Conservation (phyloP, 164 flowering plant genomes). For the Stephania japonica region DNA sequence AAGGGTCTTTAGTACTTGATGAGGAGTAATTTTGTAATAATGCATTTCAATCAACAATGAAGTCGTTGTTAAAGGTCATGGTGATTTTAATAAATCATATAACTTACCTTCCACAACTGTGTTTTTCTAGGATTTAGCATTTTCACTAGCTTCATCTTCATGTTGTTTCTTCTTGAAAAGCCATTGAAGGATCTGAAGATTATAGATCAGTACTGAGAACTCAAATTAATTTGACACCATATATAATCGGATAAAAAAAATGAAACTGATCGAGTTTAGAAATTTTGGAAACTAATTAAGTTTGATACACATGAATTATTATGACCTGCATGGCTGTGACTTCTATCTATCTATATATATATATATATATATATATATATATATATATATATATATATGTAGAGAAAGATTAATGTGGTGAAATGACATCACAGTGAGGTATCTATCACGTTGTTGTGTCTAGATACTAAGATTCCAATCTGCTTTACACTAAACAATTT, state of each 20-base stretch:
- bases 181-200: conserved; percentile 33
- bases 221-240: background rate
- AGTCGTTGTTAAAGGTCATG: background rate
- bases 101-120: conserved; percentile 18
- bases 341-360: too few relatives aligned
- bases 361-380: too few relatives aligned
- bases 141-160: conserved; percentile 11
- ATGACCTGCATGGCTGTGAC: conserved; percentile 46
- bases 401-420: too few relatives aligned
- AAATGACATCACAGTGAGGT: too few relatives aligned
- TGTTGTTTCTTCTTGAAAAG: conserved; percentile 24
- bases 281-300: too few relatives aligned
- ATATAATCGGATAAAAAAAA: background rate
- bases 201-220: conserved; percentile 1
- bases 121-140: conserved; percentile 13
- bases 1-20: background rate
- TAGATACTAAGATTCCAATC: too few relatives aligned
- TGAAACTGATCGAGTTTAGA: background rate
- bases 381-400: too few relatives aligned
- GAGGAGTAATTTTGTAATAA: background rate
- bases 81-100: background rate
- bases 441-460: too few relatives aligned
- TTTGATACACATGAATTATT: too few relatives aligned
- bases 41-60: background rate
- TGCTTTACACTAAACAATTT: too few relatives aligned